phyloP scores from a whole-genome alignment of 495 filamentous ascomycete genomes.

The Astrocystis sublimbata region DNA sequence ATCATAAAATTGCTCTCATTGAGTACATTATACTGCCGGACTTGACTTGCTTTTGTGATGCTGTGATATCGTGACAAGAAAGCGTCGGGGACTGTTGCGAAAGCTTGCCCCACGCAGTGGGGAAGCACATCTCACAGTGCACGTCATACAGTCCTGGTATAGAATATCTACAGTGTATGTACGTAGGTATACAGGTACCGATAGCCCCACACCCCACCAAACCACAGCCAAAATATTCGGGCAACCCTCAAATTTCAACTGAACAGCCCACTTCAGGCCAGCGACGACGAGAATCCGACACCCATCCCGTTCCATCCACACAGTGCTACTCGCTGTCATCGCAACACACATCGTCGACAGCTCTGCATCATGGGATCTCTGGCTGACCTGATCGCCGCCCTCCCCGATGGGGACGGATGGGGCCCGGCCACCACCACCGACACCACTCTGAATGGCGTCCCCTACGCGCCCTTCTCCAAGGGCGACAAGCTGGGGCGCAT shows the following conservation, averaged over 20 bases:
- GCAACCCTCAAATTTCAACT: conserved; percentile 21
- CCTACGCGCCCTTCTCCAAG: conserved; percentile 97
- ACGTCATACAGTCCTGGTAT: background rate
- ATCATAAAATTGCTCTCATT: too few relatives aligned
- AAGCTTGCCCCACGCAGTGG: too few relatives aligned
- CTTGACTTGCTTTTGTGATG: too few relatives aligned
- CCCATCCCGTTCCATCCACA: background rate
- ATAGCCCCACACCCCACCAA: conserved; percentile 26
- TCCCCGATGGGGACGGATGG: conserved; percentile 73
- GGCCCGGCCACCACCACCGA: conserved; percentile 78
- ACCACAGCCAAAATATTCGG: conserved; percentile 23
- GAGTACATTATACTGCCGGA: too few relatives aligned
- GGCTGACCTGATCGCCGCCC: conserved; percentile 56
- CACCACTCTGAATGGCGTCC: conserved; percentile 88
- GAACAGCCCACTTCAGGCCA: conserved; percentile 21
- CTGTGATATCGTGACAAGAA: too few relatives aligned
- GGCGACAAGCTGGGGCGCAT: conserved; percentile 98
- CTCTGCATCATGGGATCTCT: conserved; percentile 38
- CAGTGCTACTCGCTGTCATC: background rate
- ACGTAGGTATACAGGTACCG: background rate
- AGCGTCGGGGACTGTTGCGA: background rate
- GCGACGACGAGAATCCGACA: conserved; percentile 28
- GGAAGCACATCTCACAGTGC: background rate
- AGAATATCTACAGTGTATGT: background rate
- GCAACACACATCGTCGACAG: background rate